Evolutionary conservation across 306 rosid species (phyloP), one percentile per base, ranked within the genome.

Genomic region (Gleditsia sinensis): DNA sequence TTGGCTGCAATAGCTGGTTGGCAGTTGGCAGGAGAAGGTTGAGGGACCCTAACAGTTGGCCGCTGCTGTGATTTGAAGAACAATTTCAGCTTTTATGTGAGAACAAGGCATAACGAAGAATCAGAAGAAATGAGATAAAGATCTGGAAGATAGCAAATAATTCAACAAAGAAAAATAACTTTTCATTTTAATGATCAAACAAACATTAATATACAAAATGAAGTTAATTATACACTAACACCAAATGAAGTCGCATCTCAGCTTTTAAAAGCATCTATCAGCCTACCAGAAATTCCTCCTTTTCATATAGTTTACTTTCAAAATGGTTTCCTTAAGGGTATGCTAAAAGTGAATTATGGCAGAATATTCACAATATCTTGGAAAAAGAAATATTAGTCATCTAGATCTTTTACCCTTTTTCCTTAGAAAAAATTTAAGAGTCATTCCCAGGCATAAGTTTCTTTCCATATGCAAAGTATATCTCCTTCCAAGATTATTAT

Each of bases 1-100:
- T 84, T 78, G 36, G 83, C 24, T 16, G 77, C 28, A n/a, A 78
- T 56, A 56, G 81, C 71, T 32, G 81, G 80, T 65, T 74, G 76
- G 75, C 57, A 74, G 75, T 72, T 82, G 66, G 78, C 30, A 36
- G 81, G 28, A 57, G 83, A 24, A n/a, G 87, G 74, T 75, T 75
- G 87, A 34, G 77, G 84, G 34, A 64, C 83, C 69, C 86, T 91
- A 24, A 25, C 84, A 21, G 83, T 77, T 17, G 60, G 83, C 64
- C 58, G 87, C 58, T 76, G 81, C 97, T 87, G 89, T 49, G 57
- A 67, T 69, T 74, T 63, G 53, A 66, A 70, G 64, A 33, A 60
- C n/a, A 7, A 25, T 23, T 16, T 40, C 68, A 23, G 34, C 59
- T 34, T 61, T 59, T n/a, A 62, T 11, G 40, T 3, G 40, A 46